These are phyloP conservation scores for Fomitopsis schrenkii DNA, from an alignment of 1,284 basidiomycete genomes.

Conservation along the genomic window DNA sequence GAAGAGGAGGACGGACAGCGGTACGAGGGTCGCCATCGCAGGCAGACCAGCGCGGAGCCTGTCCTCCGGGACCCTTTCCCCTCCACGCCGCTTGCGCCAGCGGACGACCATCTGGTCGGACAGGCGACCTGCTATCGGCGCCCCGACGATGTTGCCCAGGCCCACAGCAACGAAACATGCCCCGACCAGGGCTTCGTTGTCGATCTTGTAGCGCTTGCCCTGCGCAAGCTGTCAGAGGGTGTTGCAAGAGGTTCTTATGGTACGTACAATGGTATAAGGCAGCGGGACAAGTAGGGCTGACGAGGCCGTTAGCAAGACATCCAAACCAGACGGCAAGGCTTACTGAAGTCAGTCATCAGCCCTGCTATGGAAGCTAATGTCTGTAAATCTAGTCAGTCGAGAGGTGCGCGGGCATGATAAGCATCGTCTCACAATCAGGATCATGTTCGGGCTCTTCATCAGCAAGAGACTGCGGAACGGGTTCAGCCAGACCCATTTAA, in stretches of 20 bases:
- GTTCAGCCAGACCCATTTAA: slow-evolving; percentile 49
- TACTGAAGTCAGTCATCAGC: slow-evolving; percentile 43
- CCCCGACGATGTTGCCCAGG: slow-evolving; percentile 57
- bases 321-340: slow-evolving; percentile 8
- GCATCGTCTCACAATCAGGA: slow-evolving; percentile 39
- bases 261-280: slow-evolving; percentile 35
- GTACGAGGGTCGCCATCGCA: slow-evolving; percentile 42
- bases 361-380: slow-evolving; percentile 34
- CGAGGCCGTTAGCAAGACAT: neutral
- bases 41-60: slow-evolving; percentile 46
- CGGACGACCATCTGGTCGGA: slow-evolving; percentile 46
- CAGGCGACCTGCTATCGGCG: slow-evolving; percentile 45
- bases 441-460: slow-evolving; percentile 55
- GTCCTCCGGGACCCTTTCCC: slow-evolving; percentile 55
- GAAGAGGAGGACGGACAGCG: slow-evolving; percentile 32
- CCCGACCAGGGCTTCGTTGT: slow-evolving; percentile 56
- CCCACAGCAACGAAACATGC: slow-evolving; percentile 58
- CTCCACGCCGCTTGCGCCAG: slow-evolving; percentile 46
- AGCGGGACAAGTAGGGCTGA: slow-evolving; percentile 37
- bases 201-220: slow-evolving; percentile 56
- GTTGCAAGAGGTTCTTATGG: neutral
- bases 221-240: slow-evolving; percentile 17
- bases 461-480: slow-evolving; percentile 51
- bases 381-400: slow-evolving; percentile 22
- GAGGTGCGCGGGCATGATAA: neutral